Conservation (phyloP, 2,329 filamentous ascomycete species). For the Aspergillus terreus region DNA sequence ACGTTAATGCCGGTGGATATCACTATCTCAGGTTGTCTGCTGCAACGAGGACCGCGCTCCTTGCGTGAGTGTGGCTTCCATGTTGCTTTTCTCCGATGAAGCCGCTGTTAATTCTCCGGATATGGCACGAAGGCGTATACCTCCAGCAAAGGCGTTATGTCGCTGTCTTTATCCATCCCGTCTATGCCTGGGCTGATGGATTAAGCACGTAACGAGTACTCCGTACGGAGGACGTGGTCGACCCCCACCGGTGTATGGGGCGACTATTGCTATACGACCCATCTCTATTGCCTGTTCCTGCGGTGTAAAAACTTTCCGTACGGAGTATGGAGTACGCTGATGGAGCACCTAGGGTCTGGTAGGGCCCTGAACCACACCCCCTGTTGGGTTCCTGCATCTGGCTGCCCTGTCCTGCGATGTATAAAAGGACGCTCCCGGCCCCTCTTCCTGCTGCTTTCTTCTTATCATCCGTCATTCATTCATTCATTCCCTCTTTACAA, state of each 20-base stretch:
- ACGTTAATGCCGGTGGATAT: not conserved
- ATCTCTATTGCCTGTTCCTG: not conserved
- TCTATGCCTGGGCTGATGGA: not conserved
- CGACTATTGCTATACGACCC: conserved; percentile 1
- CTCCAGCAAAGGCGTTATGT: not conserved
- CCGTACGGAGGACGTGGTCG: not conserved
- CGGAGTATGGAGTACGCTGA: not conserved
- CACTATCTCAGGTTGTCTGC: not conserved
- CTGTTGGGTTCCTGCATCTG: not conserved
- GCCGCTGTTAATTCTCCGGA: not conserved
- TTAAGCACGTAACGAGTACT: not conserved
- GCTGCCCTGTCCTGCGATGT: not conserved
- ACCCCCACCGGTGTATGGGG: not conserved
- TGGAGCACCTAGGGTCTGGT: not conserved
- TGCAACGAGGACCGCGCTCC: not conserved
- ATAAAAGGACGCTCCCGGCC: not conserved
- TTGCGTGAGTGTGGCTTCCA: not conserved
- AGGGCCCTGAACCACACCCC: not conserved
- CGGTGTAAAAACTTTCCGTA: not conserved
- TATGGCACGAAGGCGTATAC: not conserved
- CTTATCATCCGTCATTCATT: conserved; percentile 20
- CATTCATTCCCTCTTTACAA: not conserved
- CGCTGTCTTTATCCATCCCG: not conserved
- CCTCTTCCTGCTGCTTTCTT: conserved; percentile 8
- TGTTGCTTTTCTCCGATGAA: not conserved